Evolutionary conservation across 495 filamentous ascomycete genomes (phyloP).

Genomic region (Penicillium pancosmium): DNA sequence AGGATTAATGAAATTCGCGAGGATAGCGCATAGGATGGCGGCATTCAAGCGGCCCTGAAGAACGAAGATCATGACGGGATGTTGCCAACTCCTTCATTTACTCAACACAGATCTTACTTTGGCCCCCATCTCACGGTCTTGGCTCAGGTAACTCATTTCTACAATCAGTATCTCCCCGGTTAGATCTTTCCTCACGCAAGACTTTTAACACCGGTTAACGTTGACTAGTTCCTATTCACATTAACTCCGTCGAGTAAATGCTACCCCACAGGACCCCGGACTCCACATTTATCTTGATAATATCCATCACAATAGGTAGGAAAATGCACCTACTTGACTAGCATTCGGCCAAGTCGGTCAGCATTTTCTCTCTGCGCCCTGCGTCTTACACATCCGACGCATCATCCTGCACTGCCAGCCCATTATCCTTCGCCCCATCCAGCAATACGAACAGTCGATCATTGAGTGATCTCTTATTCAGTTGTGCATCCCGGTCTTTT

Average conservation of each 20-base stretch:
- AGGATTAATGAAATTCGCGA: no score
- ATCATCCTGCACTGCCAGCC: slow-evolving; percentile 2
- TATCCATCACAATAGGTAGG: background rate
- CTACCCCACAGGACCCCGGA: background rate
- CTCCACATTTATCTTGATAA: background rate
- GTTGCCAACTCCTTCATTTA: background rate
- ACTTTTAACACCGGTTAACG: background rate
- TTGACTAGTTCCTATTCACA: background rate
- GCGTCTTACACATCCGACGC: slow-evolving; percentile 4
- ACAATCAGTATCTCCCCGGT: background rate
- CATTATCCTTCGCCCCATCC: background rate
- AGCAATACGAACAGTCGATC: slow-evolving; percentile 2
- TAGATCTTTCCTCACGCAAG: background rate
- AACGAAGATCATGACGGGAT: no score
- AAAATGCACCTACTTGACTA: background rate
- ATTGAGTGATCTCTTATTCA: background rate
- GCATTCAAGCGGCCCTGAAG: no score
- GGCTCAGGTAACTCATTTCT: background rate
- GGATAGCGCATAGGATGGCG: no score
- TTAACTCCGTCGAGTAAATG: background rate
- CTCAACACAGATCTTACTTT: background rate
- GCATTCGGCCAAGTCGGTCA: background rate
- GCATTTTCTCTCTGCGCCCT: background rate
- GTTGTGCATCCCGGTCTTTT: background rate
- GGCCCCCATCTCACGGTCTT: background rate